phyloP scores from a whole-genome alignment of 345 rosid genomes.

The Geranium rotundifolium region DNA sequence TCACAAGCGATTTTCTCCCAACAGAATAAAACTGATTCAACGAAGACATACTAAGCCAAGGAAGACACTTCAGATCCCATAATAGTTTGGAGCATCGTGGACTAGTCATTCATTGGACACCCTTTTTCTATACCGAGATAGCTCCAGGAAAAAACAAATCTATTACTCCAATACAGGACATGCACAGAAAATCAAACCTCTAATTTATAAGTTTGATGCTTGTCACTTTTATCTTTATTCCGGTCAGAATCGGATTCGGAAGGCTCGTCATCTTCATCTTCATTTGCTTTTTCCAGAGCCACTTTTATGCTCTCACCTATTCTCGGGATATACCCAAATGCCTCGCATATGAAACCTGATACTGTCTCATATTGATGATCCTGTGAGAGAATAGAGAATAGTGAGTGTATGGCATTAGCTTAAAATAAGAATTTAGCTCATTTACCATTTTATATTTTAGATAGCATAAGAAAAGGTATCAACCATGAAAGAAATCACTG shows the following conservation, averaged over 20 bases:
- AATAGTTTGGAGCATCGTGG: too few species aligned
- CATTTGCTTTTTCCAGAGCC: slow-evolving; percentile 63
- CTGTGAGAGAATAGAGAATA: slow-evolving; percentile 26
- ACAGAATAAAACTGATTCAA: too few species aligned
- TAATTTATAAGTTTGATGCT: slow-evolving; percentile 62
- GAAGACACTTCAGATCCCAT: too few species aligned
- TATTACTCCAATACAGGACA: not conserved
- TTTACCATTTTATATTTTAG: not conserved
- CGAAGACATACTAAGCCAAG: too few species aligned
- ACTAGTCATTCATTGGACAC: too few species aligned
- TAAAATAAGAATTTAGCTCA: not conserved
- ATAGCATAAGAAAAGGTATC: not conserved
- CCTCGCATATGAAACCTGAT: slow-evolving; percentile 91
- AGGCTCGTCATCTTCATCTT: slow-evolving; percentile 57
- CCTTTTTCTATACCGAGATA: not conserved
- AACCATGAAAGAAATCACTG: too few species aligned
- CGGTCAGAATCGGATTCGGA: slow-evolving; percentile 53
- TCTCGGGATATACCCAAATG: slow-evolving; percentile 94
- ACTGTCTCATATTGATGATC: slow-evolving; percentile 97
- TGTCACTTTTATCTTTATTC: slow-evolving; percentile 41
- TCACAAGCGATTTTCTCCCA: too few species aligned
- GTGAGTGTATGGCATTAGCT: not conserved
- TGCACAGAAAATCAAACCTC: slow-evolving; percentile 44
- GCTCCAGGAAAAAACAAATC: not conserved
- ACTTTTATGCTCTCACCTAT: slow-evolving; percentile 83